Conservation (phyloP, 2,329 filamentous ascomycete genomes). For the Pseudogymnoascus sp. region DNA sequence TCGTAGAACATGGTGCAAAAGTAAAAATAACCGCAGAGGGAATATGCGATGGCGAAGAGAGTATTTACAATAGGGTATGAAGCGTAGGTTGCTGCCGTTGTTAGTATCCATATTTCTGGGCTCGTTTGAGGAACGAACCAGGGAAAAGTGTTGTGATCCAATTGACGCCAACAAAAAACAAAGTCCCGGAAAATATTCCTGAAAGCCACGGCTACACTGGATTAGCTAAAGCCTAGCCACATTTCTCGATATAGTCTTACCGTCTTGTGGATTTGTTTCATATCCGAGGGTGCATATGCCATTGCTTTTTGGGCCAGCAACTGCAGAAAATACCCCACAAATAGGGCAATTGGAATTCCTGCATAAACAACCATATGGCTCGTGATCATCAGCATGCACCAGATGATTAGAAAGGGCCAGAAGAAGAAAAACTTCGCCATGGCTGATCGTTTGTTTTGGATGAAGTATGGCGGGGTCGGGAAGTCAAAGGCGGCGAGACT, state of each 20-base stretch:
- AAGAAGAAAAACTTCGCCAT: constrained; percentile 83
- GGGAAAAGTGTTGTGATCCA: constrained; percentile 71
- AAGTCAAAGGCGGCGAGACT: constrained; percentile 63
- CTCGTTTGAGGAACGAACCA: constrained; percentile 39
- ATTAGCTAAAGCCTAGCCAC: constrained; percentile 6
- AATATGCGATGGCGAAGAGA: constrained; percentile 57
- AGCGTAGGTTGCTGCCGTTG: constrained; percentile 49
- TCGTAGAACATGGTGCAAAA: constrained; percentile 76
- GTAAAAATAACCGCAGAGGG: constrained; percentile 78
- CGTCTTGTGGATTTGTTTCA: constrained; percentile 84
- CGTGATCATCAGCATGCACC: constrained; percentile 61
- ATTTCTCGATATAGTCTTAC: constrained; percentile 39
- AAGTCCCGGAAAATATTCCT: constrained; percentile 80
- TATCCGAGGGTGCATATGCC: constrained; percentile 76
- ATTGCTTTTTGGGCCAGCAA: constrained; percentile 70
- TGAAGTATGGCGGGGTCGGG: constrained; percentile 61
- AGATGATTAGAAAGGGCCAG: constrained; percentile 74
- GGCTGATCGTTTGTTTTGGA: constrained; percentile 71
- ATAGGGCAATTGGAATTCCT: constrained; percentile 63
- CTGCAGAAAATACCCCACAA: constrained; percentile 63
- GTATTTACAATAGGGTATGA: constrained; percentile 69
- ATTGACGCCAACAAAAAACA: constrained; percentile 71
- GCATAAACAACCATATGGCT: constrained; percentile 67
- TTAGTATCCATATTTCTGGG: neutral
- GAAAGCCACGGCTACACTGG: constrained; percentile 72